Conservation (phyloP, 805 yeast genomes). For the Jamesozyma lodderae region DNA sequence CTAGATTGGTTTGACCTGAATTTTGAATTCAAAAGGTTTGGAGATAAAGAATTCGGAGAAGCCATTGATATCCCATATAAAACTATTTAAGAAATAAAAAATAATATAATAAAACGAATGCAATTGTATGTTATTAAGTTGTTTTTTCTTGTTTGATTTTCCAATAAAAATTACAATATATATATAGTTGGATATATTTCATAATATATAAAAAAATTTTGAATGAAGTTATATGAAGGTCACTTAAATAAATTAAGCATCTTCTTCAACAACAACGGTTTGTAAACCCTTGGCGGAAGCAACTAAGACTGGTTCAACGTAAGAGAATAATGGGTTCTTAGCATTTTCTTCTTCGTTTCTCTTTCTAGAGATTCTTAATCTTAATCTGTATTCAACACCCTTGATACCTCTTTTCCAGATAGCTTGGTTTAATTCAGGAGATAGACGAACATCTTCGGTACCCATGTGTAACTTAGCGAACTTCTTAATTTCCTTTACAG, state of each 20-base stretch:
- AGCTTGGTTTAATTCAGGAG: conserved; percentile 96
- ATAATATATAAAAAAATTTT: background rate
- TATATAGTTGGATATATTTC: background rate
- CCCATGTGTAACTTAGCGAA: conserved; percentile 99
- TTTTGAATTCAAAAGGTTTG: conserved; percentile 57
- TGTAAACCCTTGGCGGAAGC: conserved; percentile 94
- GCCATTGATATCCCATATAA: conserved; percentile 37
- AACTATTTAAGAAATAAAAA: background rate
- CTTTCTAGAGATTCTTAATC: conserved; percentile 98
- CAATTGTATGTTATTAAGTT: background rate
- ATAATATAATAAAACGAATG: background rate
- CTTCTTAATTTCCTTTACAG: conserved; percentile 98
- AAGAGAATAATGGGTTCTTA: conserved; percentile 93
- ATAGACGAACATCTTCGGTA: conserved; percentile 96
- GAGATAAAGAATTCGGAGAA: conserved; percentile 63
- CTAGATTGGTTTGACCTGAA: conserved; percentile 74
- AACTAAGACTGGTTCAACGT: conserved; percentile 94
- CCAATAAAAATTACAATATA: background rate
- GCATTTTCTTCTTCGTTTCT: conserved; percentile 99
- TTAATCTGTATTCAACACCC: conserved; percentile 96
- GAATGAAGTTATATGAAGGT: background rate
- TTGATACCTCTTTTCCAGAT: conserved; percentile 99
- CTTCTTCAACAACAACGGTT: conserved; percentile 92
- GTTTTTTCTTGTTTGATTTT: background rate
- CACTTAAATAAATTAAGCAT: conserved; percentile 29